Evolutionary conservation across 352 stramenopile genomes (phyloP).

Genomic region (Elongisporangium prolatum): DNA sequence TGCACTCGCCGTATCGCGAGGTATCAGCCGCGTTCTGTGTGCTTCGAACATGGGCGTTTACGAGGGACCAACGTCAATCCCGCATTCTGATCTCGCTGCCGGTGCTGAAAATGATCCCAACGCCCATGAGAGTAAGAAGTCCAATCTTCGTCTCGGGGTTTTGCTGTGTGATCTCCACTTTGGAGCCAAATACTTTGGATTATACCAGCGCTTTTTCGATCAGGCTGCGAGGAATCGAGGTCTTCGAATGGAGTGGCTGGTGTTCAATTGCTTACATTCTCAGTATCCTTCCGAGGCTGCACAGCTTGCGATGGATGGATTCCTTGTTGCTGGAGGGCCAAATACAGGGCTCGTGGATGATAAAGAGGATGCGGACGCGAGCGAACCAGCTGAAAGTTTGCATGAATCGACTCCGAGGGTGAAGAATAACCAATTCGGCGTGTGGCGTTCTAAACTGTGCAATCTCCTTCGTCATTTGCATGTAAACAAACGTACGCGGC

Average conservation of each 20-base stretch:
- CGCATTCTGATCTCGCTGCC: neutral
- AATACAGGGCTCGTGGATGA: slow-evolving; percentile 7
- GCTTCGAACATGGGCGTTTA: slow-evolving; percentile 21
- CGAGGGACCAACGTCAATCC: neutral
- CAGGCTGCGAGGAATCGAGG: slow-evolving; percentile 16
- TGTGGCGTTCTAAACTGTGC: slow-evolving; percentile 18
- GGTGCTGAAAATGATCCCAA: slow-evolving; percentile 1
- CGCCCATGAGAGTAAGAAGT: neutral
- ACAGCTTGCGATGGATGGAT: slow-evolving; percentile 19
- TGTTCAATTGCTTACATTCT: slow-evolving; percentile 35
- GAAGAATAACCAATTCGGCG: neutral
- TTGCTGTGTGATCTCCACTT: slow-evolving; percentile 38
- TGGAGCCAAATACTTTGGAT: slow-evolving; percentile 26
- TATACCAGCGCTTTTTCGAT: slow-evolving; percentile 36
- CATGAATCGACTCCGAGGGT: slow-evolving; percentile 4
- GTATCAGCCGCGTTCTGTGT: slow-evolving; percentile 31
- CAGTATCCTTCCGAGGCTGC: slow-evolving; percentile 25
- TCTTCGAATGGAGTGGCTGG: slow-evolving; percentile 21
- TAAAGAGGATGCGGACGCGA: neutral
- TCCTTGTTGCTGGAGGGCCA: slow-evolving; percentile 30
- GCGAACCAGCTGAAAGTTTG: neutral
- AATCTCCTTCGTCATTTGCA: slow-evolving; percentile 23
- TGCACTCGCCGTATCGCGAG: slow-evolving; percentile 17
- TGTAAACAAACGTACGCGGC: slow-evolving; percentile 9
- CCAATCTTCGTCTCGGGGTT: slow-evolving; percentile 21